A percentile compares a stretch with the other conserved stretches of the same genome.
Conservation (phyloP, 768 basidiomycete species). For the Hypsizygus marmoreus region DNA sequence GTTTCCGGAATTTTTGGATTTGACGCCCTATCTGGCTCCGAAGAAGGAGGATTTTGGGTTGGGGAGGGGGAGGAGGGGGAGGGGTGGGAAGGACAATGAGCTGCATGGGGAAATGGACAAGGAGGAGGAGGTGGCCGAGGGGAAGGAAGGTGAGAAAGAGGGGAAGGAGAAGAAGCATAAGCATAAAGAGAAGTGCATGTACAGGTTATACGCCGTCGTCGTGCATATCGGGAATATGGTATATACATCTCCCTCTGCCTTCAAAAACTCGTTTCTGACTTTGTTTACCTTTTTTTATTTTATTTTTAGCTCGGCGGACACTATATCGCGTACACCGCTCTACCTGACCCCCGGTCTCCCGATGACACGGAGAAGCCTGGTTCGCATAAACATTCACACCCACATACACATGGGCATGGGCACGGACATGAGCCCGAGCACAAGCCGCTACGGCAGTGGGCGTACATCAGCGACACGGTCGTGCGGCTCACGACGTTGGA, state of each 20-base stretch:
- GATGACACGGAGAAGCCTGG: constrained; percentile 6
- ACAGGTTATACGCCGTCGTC: constrained; percentile 77
- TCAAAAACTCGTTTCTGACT: background rate
- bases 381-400: too few relatives aligned
- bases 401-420: too few relatives aligned
- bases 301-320: constrained; percentile 76
- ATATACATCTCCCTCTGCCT: too few relatives aligned
- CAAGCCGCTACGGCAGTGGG: constrained; percentile 67
- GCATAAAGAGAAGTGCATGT: constrained; percentile 52
- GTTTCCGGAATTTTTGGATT: constrained; percentile 85
- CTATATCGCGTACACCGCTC: constrained; percentile 83
- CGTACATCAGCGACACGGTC: constrained; percentile 86
- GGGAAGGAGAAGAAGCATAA: constrained; percentile 24
- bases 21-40: constrained; percentile 87
- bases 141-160: constrained; percentile 27
- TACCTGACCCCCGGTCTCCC: constrained; percentile 43
- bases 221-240: constrained; percentile 91
- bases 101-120: too few relatives aligned
- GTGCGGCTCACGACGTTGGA: constrained; percentile 82
- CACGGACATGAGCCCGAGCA: constrained; percentile 11
- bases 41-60: constrained; percentile 70
- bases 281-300: constrained; percentile 9
- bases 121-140: constrained; percentile 33
- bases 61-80: constrained; percentile 32
- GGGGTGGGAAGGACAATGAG: constrained; percentile 28